Percentiles rank a stretch among this genome's conserved stretches.
Evolutionary conservation across 257 asterid species (phyloP).

Genomic region (Ajuga chamaepitys): DNA sequence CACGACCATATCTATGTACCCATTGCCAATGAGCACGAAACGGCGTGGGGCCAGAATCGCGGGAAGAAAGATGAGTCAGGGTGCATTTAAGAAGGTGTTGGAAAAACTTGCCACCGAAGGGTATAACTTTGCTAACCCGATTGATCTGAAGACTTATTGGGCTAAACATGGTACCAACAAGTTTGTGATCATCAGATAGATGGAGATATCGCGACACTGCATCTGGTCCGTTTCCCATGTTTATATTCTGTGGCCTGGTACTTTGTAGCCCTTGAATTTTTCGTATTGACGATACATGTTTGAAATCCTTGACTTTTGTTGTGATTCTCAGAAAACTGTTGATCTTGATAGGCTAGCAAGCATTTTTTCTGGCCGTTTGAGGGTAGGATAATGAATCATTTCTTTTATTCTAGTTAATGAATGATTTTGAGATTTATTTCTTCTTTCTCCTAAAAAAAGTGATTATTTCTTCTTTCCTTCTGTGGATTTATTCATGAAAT

Average conservation of each 20-base stretch:
- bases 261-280: conserved; percentile 27
- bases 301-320: conserved; percentile 24
- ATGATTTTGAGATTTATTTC: conserved; percentile 18
- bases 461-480: too few species aligned
- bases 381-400: conserved; percentile 37
- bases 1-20: conserved; percentile 82
- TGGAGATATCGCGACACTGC: conserved; percentile 19
- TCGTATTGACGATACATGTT: conserved; percentile 24
- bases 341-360: conserved; percentile 29
- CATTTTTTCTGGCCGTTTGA: conserved; percentile 30
- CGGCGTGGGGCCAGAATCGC: conserved; percentile 95
- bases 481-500: too few species aligned
- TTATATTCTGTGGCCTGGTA: conserved; percentile 51
- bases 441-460: background rate
- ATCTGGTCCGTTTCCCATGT: conserved; percentile 48
- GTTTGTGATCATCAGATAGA: conserved; percentile 89
- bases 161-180: conserved; percentile 98
- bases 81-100: conserved; percentile 92
- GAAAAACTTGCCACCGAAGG: conserved; percentile 84
- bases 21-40: conserved; percentile 92
- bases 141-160: conserved; percentile 90
- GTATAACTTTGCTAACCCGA: conserved; percentile 65
- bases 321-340: conserved; percentile 28
- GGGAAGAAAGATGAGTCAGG: conserved; percentile 97
- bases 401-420: conserved; percentile 17